These are phyloP conservation scores for Myxozyma lipomycoides DNA, from an alignment of 805 yeast species.

Conservation along the genomic window DNA sequence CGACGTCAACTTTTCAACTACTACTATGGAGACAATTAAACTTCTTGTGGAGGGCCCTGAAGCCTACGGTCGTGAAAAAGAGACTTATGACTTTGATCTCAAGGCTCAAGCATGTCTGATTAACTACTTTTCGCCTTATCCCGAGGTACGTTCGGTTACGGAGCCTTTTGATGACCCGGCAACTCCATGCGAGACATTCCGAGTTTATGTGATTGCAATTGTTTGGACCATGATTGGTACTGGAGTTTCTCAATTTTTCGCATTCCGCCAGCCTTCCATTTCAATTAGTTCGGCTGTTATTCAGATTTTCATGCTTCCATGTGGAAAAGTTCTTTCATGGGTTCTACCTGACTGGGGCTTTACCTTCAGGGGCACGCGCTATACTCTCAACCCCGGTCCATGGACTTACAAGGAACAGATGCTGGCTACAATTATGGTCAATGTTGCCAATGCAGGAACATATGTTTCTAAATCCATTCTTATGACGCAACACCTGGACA, in stretches of 20 bases:
- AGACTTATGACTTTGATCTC: slow-evolving; percentile 11
- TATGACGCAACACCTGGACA: slow-evolving; percentile 35
- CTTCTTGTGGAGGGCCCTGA: slow-evolving; percentile 8
- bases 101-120: slow-evolving; percentile 18
- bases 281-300: slow-evolving; percentile 50
- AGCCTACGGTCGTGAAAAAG: slow-evolving; percentile 9
- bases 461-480: slow-evolving; percentile 34
- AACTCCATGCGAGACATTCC: slow-evolving; percentile 43
- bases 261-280: slow-evolving; percentile 54
- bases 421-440: slow-evolving; percentile 47
- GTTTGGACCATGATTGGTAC: slow-evolving; percentile 31
- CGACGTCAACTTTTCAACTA: slow-evolving; percentile 46
- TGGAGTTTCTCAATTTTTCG: slow-evolving; percentile 43
- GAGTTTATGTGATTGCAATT: slow-evolving; percentile 40
- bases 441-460: slow-evolving; percentile 16
- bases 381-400: slow-evolving; percentile 55
- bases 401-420: slow-evolving; percentile 64
- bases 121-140: slow-evolving; percentile 44
- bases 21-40: slow-evolving; percentile 38
- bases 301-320: slow-evolving; percentile 57
- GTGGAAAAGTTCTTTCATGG: slow-evolving; percentile 48
- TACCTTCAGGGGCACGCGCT: slow-evolving; percentile 36
- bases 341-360: slow-evolving; percentile 48
- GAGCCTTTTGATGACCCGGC: slow-evolving; percentile 52
- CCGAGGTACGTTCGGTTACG: slow-evolving; percentile 64